These are phyloP conservation scores for Grosmannia clavigera DNA, from an alignment of 2,329 filamentous ascomycete species.

Conservation along the genomic window DNA sequence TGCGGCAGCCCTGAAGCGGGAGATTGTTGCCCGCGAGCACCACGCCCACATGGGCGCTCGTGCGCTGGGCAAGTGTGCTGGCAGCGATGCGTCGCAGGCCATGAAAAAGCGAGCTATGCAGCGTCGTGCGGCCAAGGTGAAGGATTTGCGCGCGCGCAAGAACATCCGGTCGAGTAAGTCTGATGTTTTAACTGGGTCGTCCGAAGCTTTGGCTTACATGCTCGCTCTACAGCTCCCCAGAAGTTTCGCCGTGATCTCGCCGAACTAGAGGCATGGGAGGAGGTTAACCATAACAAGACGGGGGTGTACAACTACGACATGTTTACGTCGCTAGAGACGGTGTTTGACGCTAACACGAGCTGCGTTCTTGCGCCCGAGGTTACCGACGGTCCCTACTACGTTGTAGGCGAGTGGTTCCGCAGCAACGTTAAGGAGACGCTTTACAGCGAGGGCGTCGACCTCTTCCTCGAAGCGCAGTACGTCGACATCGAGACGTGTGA, in stretches of 20 bases:
- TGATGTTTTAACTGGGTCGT: neutral
- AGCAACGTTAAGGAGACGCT: constrained; percentile 33
- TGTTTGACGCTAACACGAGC: constrained; percentile 29
- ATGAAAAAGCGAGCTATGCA: constrained; percentile 26
- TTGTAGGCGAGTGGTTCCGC: constrained; percentile 37
- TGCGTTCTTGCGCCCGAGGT: constrained; percentile 39
- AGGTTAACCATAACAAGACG: constrained; percentile 23
- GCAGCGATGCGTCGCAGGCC: constrained; percentile 24
- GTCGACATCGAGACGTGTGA: constrained; percentile 42
- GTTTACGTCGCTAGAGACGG: constrained; percentile 20
- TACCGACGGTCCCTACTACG: constrained; percentile 41
- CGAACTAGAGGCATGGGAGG: constrained; percentile 21
- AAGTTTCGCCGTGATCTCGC: constrained; percentile 22
- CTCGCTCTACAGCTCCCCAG: constrained; percentile 12
- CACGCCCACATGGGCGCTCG: constrained; percentile 21
- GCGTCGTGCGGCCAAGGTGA: constrained; percentile 26
- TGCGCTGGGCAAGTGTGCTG: constrained; percentile 26
- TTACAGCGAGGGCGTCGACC: constrained; percentile 26
- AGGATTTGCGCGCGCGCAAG: constrained; percentile 25
- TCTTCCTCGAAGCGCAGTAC: constrained; percentile 39
- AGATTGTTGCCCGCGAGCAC: constrained; percentile 21
- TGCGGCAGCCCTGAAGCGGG: constrained; percentile 19
- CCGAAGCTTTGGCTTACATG: neutral
- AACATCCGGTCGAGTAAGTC: constrained; percentile 18
- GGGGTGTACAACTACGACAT: constrained; percentile 18